phyloP scores from a whole-genome alignment of 192 early-diverging fungal genomes.

The Gonapodya prolifera region DNA sequence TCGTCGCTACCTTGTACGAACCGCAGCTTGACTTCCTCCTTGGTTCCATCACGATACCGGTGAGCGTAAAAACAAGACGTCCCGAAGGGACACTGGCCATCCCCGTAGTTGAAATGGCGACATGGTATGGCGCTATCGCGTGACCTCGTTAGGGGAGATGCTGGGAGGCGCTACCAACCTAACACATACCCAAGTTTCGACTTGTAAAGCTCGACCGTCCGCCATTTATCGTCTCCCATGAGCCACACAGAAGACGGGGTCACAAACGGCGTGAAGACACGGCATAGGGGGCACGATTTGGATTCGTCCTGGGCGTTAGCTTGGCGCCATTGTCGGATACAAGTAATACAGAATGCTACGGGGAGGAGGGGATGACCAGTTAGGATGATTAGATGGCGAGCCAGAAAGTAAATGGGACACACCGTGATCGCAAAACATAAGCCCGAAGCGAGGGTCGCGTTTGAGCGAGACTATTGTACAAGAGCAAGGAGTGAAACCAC shows the following conservation, averaged over 20 bases:
- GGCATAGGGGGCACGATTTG: conserved; percentile 33
- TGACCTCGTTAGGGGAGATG: conserved; percentile 2
- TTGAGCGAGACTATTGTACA: conserved; percentile 12
- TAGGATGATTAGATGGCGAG: neutral
- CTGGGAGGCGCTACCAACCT: neutral
- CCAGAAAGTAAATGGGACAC: too few species aligned
- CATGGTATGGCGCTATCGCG: conserved; percentile 26
- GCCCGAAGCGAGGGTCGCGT: conserved; percentile 32
- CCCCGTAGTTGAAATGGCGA: conserved; percentile 28
- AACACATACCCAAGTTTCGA: conserved; percentile 17
- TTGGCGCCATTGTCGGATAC: neutral
- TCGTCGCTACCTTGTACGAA: too few species aligned
- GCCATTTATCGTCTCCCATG: conserved; percentile 17
- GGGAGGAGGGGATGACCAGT: neutral
- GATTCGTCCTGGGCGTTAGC: neutral
- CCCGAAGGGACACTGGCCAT: conserved; percentile 36
- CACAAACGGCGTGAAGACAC: conserved; percentile 28
- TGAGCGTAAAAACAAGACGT: conserved; percentile 37
- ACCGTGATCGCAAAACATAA: conserved; percentile 37
- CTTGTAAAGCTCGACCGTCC: conserved; percentile 30
- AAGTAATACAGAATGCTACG: neutral
- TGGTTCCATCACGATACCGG: conserved; percentile 20
- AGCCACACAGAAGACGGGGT: conserved; percentile 31
- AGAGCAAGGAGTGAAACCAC: too few species aligned
- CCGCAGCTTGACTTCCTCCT: conserved; percentile 11